Evolutionary conservation across 169 alveolate species (phyloP), one percentile per base, ranked within the genome.

Genomic region (Plasmodium chabaudi): DNA sequence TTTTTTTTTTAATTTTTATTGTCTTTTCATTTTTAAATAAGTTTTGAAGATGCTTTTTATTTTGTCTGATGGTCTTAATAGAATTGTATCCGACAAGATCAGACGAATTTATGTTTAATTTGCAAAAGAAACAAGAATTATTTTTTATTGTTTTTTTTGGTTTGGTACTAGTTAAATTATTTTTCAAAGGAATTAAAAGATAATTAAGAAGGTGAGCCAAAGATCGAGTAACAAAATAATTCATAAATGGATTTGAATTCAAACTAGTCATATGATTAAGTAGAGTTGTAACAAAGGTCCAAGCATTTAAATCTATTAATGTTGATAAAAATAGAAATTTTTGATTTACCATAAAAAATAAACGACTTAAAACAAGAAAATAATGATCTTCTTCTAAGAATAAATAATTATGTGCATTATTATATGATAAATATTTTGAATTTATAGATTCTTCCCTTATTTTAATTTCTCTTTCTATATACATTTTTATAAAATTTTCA

Each of bases 381-480:
- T 77, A 77, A 19, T 53, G 17, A 53, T 77, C 88, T 9, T 51
- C 69, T 23, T 63, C 63, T 23, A 63, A 42, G 10, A 63, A 77
- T 65, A 77, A 56, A 23, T 77, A 77, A 39, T 63, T 68, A n/a
- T 63, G 65, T 25, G 75, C 27, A 64, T 77, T 49, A 3, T 47
- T 47, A 46, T 77, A 15, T 0, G 53, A 5, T 57, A 19, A 21
- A 77, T 64, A 27, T 23, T 61, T 61, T 2, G 88, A 77, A 56
- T 64, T 77, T 1, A 9, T 56, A 42, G 51, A 15, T 61, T 77
- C 88, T 9, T 2, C 49, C 15, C 88, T 63, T 19, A 77, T 9
- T 49, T 77, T 65, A 10, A 77, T n/a, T 77, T 77, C 88, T 42
- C 88, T 77, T 39, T 77, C 88, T 25, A 77, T 49, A 42, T 23